phyloP scores from a whole-genome alignment of 2,329 filamentous ascomycete species.

The Paecilomyces formosus region DNA sequence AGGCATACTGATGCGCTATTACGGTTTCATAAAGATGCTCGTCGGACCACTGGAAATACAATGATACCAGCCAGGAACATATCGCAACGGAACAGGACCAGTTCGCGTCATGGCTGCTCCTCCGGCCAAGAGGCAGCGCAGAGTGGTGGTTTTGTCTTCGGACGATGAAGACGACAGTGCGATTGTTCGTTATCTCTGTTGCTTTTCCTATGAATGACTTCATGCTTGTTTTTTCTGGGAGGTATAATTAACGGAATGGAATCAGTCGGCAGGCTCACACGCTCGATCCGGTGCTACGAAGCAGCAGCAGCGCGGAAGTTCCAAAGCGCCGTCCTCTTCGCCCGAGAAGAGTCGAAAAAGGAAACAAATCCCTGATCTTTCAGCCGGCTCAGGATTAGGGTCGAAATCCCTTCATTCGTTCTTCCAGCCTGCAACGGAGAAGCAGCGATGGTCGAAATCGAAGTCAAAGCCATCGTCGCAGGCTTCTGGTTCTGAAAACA shows the following conservation, averaged over 20 bases:
- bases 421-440: constrained; percentile 31
- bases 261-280: background rate
- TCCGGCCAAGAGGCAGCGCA: constrained; percentile 30
- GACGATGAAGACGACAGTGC: constrained; percentile 15
- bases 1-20: background rate
- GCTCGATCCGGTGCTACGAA: background rate
- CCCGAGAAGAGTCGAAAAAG: constrained; percentile 24
- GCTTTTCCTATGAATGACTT: no score
- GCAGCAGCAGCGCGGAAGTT: constrained; percentile 3
- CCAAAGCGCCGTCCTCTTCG: constrained; percentile 17
- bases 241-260: background rate
- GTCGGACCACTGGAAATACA: background rate
- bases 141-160: constrained; percentile 19
- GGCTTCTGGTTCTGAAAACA: constrained; percentile 10
- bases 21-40: background rate
- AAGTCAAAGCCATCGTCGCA: constrained; percentile 5
- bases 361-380: constrained; percentile 6
- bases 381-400: constrained; percentile 10
- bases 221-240: no score
- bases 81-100: background rate
- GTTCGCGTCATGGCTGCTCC: constrained; percentile 24
- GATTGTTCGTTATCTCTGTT: no score
- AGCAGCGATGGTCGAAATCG: constrained; percentile 29
- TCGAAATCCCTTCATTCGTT: constrained; percentile 34
- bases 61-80: background rate